phyloP scores from a whole-genome alignment of 73 alveolate species.

The Paramecium primaurelia region DNA sequence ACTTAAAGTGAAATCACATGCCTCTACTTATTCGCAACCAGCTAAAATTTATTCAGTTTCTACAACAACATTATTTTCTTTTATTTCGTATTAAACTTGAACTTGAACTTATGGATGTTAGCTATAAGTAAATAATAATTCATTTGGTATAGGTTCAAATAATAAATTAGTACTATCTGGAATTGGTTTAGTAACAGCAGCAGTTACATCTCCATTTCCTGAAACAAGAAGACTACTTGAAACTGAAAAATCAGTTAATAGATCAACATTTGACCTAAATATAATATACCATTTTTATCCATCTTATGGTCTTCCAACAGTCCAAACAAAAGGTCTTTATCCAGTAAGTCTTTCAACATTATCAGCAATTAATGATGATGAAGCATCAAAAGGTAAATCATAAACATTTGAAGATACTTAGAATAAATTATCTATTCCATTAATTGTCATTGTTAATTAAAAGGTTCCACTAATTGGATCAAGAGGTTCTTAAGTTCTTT shows the following conservation, averaged over 20 bases:
- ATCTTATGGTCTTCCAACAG: not conserved
- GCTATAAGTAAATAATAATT: not conserved
- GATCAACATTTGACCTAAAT: not conserved
- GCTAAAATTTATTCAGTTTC: not conserved
- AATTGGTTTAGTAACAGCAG: not conserved
- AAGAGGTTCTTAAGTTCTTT: not conserved
- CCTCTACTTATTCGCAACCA: not conserved
- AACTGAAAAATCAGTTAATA: not conserved
- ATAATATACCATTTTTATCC: not conserved
- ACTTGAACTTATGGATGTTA: not conserved
- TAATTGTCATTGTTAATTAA: not conserved
- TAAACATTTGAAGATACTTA: not conserved
- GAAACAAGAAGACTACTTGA: not conserved
- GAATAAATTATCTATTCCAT: not conserved
- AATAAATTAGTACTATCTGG: not conserved
- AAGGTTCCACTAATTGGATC: not conserved
- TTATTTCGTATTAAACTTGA: not conserved
- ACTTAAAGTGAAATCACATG: constrained; percentile 21
- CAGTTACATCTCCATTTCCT: constrained; percentile 2
- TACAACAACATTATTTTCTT: not conserved
- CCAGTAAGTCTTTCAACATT: constrained; percentile 7
- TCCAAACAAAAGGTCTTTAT: not conserved
- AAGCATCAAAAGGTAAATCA: not conserved
- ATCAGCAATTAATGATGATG: not conserved
- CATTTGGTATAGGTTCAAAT: constrained; percentile 44